A percentile compares a stretch with the other conserved stretches of the same genome.
Evolutionary conservation across 2,329 filamentous ascomycete species (phyloP).

Genomic region (Fusarium sp.): DNA sequence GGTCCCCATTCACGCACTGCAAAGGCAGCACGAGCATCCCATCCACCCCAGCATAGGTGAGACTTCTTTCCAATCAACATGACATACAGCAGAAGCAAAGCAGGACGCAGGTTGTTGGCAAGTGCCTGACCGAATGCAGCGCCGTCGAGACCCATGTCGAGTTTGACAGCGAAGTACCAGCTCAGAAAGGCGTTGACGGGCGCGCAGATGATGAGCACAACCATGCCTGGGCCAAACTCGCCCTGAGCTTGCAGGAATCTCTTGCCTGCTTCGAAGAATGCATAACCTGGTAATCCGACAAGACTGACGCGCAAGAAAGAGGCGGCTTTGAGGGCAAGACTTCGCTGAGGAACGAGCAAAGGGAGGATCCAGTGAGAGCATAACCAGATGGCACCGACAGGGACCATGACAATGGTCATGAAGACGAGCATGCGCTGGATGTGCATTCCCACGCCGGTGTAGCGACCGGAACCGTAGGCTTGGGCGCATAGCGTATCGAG

Average conservation of each 20-base stretch:
- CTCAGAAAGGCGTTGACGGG: slow-evolving; percentile 65
- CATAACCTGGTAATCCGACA: slow-evolving; percentile 67
- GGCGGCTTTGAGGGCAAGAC: slow-evolving; percentile 64
- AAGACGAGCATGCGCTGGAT: slow-evolving; percentile 68
- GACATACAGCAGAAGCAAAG: slow-evolving; percentile 63
- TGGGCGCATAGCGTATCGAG: slow-evolving; percentile 50
- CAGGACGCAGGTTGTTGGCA: slow-evolving; percentile 63
- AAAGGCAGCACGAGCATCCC: slow-evolving; percentile 55
- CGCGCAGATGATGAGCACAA: slow-evolving; percentile 63
- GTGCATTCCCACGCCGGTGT: slow-evolving; percentile 65
- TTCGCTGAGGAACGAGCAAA: slow-evolving; percentile 62
- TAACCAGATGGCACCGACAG: slow-evolving; percentile 65
- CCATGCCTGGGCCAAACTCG: slow-evolving; percentile 65
- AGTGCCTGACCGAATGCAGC: slow-evolving; percentile 66
- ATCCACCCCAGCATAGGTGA: slow-evolving; percentile 56
- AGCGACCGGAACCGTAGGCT: slow-evolving; percentile 57
- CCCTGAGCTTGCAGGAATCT: slow-evolving; percentile 70
- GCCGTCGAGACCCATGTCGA: slow-evolving; percentile 64
- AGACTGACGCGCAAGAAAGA: slow-evolving; percentile 65
- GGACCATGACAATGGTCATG: slow-evolving; percentile 63
- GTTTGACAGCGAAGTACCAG: slow-evolving; percentile 62
- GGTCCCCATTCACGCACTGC: slow-evolving; percentile 59
- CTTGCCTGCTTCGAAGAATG: slow-evolving; percentile 68
- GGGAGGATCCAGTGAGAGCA: slow-evolving; percentile 63
- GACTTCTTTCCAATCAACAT: slow-evolving; percentile 57